Evolutionary conservation across 2,329 filamentous ascomycete genomes (phyloP).

Genomic region (Colletotrichum theobromicola): DNA sequence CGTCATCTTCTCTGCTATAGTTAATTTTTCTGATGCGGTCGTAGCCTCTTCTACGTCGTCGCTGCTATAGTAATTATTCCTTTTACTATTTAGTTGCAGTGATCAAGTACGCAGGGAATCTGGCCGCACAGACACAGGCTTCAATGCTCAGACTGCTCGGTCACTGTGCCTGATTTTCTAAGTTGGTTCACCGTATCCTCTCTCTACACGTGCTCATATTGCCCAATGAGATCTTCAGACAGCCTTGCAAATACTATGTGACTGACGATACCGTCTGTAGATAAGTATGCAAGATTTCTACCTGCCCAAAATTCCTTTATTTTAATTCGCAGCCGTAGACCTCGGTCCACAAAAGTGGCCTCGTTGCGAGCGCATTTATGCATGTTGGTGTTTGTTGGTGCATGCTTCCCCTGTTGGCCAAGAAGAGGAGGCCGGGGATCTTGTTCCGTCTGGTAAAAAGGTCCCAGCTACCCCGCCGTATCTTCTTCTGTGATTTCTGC

Average conservation of each 20-base stretch:
- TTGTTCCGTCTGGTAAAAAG: background rate
- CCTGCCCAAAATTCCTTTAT: background rate
- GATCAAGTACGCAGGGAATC: no score
- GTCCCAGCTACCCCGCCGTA: background rate
- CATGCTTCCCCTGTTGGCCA: background rate
- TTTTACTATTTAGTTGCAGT: no score
- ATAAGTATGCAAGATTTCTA: background rate
- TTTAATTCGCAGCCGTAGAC: background rate
- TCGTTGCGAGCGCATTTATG: background rate
- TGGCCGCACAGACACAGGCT: no score
- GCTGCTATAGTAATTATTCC: no score
- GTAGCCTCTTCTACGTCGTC: no score
- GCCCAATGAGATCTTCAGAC: background rate
- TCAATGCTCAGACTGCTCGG: no score
- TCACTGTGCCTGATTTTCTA: background rate
- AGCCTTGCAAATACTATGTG: background rate
- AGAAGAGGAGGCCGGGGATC: background rate
- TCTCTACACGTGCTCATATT: background rate
- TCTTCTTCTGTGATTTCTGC: background rate
- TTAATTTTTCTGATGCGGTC: no score
- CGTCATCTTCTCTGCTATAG: no score
- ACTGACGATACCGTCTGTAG: background rate
- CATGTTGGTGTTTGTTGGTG: background rate
- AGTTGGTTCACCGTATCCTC: background rate
- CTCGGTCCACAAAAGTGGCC: slow-evolving; percentile 25